Evolutionary conservation across 2,329 filamentous ascomycete species (phyloP).

Genomic region (Colletotrichum tamarilloi): DNA sequence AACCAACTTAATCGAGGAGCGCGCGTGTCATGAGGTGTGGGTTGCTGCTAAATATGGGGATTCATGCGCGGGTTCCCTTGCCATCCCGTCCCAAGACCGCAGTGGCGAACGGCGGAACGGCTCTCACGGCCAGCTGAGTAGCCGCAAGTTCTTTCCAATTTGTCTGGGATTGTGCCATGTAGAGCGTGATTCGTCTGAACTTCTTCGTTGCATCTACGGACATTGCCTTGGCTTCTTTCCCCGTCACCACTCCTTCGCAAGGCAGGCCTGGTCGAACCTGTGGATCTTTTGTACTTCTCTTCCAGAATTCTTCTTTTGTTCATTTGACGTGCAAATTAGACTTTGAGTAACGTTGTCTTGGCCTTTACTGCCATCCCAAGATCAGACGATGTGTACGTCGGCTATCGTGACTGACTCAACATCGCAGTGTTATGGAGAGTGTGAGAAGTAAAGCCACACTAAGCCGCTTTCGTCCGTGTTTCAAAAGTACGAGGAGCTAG

Average conservation of each 20-base stretch:
- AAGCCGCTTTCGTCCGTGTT: not conserved
- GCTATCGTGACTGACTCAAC: not conserved
- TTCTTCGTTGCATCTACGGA: not conserved
- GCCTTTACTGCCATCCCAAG: not conserved
- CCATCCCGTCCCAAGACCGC: not conserved
- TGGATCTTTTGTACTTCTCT: not conserved
- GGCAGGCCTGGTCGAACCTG: not conserved
- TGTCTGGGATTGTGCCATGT: not conserved
- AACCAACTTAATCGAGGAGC: not conserved
- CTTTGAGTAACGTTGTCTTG: not conserved
- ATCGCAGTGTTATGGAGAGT: not conserved
- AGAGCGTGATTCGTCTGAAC: not conserved
- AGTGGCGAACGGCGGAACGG: not conserved
- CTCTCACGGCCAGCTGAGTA: not conserved
- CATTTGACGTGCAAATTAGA: not conserved
- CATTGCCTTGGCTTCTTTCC: not conserved
- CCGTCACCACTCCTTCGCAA: not conserved
- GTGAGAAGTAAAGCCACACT: not conserved
- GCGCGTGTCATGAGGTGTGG: not conserved
- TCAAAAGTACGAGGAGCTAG: not conserved
- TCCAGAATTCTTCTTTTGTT: not conserved
- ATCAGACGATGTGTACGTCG: not conserved
- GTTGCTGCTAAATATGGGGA: not conserved
- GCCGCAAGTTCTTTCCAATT: not conserved
- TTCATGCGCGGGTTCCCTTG: not conserved